Evolutionary conservation across 225 moss, liverwort and hornwort genomes (phyloP).

Genomic region (Rhytidiadelphus loreus): DNA sequence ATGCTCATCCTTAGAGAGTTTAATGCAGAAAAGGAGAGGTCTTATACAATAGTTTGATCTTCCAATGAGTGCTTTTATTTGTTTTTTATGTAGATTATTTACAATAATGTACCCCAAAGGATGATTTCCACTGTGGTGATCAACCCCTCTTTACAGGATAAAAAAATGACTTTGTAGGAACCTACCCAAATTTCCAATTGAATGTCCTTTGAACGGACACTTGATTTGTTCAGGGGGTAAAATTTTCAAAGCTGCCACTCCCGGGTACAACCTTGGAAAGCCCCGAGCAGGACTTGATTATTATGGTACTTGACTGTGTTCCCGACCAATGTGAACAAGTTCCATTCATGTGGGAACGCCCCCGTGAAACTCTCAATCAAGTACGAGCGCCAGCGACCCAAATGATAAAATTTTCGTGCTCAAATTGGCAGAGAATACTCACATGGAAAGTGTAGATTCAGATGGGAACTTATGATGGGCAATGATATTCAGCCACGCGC

Average conservation of each 20-base stretch:
- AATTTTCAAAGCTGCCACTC: too few species aligned
- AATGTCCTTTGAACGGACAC: background rate
- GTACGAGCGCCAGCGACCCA: background rate
- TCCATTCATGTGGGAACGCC: too few species aligned
- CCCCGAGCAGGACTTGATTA: too few species aligned
- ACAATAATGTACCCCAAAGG: too few species aligned
- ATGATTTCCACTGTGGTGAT: too few species aligned
- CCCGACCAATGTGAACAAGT: background rate
- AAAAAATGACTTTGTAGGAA: background rate
- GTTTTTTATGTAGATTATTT: too few species aligned
- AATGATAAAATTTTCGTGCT: background rate
- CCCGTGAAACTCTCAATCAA: background rate
- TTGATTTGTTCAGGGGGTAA: background rate
- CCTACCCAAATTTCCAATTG: background rate
- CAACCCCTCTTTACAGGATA: background rate
- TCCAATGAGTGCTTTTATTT: too few species aligned
- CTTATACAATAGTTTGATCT: too few species aligned
- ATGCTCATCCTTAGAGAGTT: too few species aligned
- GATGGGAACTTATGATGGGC: background rate
- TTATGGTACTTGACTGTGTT: too few species aligned
- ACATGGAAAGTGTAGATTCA: background rate
- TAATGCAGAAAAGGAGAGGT: too few species aligned
- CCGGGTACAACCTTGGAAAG: background rate
- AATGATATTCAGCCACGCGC: background rate
- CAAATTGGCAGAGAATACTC: background rate